phyloP scores from a whole-genome alignment of 768 basidiomycete species.

The Pleurotus tuoliensis region DNA sequence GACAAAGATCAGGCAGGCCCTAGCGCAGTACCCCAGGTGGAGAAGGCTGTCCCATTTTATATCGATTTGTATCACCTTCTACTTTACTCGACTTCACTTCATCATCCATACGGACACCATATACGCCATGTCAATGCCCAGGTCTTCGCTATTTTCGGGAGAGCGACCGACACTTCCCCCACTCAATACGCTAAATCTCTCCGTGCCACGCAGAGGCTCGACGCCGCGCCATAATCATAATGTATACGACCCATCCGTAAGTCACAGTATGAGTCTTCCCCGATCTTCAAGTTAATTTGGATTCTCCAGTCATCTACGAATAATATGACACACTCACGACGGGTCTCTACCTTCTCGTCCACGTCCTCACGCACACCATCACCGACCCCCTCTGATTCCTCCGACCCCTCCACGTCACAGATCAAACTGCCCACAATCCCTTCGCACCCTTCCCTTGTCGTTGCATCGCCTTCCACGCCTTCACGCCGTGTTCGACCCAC shows the following conservation, averaged over 20 bases:
- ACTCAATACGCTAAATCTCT: constrained; percentile 1
- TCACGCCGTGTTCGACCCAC: constrained; percentile 7
- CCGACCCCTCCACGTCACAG: constrained; percentile 6
- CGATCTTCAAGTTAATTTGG: constrained; percentile 12
- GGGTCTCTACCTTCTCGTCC: constrained; percentile 35
- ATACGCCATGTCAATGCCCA: neutral
- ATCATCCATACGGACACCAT: neutral
- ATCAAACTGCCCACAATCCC: constrained; percentile 14
- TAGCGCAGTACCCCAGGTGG: constrained; percentile 4
- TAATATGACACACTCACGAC: constrained; percentile 21
- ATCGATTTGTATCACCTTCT: neutral
- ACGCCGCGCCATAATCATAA: neutral
- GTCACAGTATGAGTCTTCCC: neutral
- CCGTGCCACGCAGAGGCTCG: neutral
- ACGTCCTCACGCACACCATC: constrained; percentile 36
- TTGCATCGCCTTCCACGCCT: constrained; percentile 11
- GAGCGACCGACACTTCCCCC: constrained; percentile 8
- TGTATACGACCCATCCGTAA: constrained; percentile 1
- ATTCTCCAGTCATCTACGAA: constrained; percentile 14
- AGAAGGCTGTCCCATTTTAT: neutral
- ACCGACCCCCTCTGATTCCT: constrained; percentile 22
- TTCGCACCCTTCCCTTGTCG: constrained; percentile 16
- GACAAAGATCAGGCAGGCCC: constrained; percentile 2
- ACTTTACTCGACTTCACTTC: neutral
- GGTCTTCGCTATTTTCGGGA: neutral